Evolutionary conservation across 306 rosid species (phyloP).

Genomic region (Comarum palustre): DNA sequence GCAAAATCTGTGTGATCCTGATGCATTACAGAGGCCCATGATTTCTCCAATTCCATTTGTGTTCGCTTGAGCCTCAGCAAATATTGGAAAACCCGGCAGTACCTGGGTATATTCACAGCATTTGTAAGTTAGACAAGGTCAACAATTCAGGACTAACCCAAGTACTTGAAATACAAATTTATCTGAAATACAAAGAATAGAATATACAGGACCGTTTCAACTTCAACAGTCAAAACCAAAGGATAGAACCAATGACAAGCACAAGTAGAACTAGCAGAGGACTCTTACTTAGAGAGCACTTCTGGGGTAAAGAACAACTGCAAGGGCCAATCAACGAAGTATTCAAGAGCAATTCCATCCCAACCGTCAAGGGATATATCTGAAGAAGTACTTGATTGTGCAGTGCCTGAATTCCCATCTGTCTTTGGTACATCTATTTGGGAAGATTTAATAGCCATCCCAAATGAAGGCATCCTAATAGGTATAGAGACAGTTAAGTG

Average conservation of each 20-base stretch:
- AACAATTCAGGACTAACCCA: constrained; percentile 16
- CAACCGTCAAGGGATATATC: constrained; percentile 81
- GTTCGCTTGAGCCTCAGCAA: constrained; percentile 82
- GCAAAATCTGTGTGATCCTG: constrained; percentile 86
- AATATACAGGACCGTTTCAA: neutral
- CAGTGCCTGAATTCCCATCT: constrained; percentile 50
- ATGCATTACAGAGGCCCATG: constrained; percentile 94
- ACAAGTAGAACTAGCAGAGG: constrained; percentile 16
- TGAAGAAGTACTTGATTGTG: constrained; percentile 53
- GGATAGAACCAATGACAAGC: constrained; percentile 28
- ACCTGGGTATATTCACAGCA: constrained; percentile 45
- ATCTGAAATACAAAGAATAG: neutral
- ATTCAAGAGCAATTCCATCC: constrained; percentile 95
- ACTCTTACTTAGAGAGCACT: constrained; percentile 87
- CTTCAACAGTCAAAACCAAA: constrained; percentile 10
- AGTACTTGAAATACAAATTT: constrained; percentile 11
- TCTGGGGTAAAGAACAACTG: constrained; percentile 95
- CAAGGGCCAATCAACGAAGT: constrained; percentile 94
- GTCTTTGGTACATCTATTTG: constrained; percentile 53
- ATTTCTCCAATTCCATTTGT: constrained; percentile 96
- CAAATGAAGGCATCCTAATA: constrained; percentile 88
- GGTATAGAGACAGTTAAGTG: constrained; percentile 25
- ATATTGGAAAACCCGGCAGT: constrained; percentile 83
- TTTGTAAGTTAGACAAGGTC: constrained; percentile 9
- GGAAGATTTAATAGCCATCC: constrained; percentile 71